Evolutionary conservation across 305 asterid species (phyloP), one percentile per base, ranked within the genome.

Genomic region (Plantago lanceolata): DNA sequence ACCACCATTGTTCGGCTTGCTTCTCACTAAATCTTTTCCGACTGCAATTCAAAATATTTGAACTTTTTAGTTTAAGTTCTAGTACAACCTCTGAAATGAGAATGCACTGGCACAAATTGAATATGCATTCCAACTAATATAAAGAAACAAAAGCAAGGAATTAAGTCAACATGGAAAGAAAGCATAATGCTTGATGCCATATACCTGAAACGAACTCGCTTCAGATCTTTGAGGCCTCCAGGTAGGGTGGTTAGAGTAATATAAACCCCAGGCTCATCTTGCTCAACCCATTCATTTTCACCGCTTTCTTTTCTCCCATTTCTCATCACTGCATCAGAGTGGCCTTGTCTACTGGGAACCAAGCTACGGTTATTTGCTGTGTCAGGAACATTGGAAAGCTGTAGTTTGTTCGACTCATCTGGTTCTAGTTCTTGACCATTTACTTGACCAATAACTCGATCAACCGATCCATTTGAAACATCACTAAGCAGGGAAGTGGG

Each of bases 1-100:
- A 89, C 98, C 98, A 92, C 98, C 98, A 89, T 66, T 85, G 81
- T 74, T 85, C 98, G 35, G 98, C 98, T 76, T 92, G 96, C 83
- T 87, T 89, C 85, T 89, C 97, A 26, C 96, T 92, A 72, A 92
- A 92, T 49, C 96, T 79, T 81, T 85, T 92, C 69, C 96, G 97
- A 62, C 98, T 92, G 96, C 88, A 84, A 73, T 73, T 60, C 51
- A 68, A 49, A 74, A 73, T 65, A 66, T 64, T 19, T 20, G 43
- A 55, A 61, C 67, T 21, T 28, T 45, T 74, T 40, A 67, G 40
- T 19, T 70, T 29, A 16, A 55, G 14, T 13, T 55, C 19, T 35
- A 24, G 28, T 24, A 24, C 28, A 24, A 24, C 28, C 3, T 24
- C 43, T 35, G 43, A 35, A 35, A 35, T 7, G 13, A 24, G 28